A percentile compares a stretch with the other conserved stretches of the same genome.
phyloP scores from a whole-genome alignment of 352 stramenopile species.

The Globisporangium viniferum region DNA sequence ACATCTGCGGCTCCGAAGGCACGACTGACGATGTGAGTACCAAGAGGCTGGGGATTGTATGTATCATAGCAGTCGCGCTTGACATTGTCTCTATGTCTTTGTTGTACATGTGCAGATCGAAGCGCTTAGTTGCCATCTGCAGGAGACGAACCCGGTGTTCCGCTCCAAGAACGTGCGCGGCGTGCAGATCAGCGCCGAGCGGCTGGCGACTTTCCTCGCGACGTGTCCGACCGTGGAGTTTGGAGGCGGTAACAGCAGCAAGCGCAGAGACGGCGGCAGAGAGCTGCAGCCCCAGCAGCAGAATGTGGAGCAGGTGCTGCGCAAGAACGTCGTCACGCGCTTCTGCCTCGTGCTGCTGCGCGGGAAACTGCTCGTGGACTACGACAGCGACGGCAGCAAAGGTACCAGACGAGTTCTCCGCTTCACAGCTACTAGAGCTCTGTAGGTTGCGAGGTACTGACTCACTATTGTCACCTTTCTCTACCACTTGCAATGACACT shows the following conservation, averaged over 20 bases:
- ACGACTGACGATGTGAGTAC: constrained; percentile 26
- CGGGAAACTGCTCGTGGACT: constrained; percentile 28
- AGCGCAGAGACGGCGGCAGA: background rate
- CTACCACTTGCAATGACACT: background rate
- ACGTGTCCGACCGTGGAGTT: constrained; percentile 34
- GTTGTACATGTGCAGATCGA: constrained; percentile 20
- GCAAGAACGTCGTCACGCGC: constrained; percentile 25
- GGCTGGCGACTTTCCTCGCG: constrained; percentile 26
- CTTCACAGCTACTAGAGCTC: background rate
- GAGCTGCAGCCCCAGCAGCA: background rate
- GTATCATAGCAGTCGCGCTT: background rate
- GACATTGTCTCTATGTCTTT: constrained; percentile 9
- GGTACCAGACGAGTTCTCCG: background rate
- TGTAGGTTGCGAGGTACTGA: background rate
- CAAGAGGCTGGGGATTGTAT: background rate
- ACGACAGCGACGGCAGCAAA: constrained; percentile 18
- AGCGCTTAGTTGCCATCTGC: constrained; percentile 26
- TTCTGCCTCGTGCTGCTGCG: constrained; percentile 38
- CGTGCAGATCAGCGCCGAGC: constrained; percentile 20
- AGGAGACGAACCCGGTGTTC: constrained; percentile 33
- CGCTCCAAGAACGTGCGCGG: constrained; percentile 27
- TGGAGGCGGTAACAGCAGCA: background rate
- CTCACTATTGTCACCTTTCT: background rate
- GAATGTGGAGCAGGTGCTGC: constrained; percentile 21
- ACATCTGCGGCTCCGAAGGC: constrained; percentile 38